These are phyloP conservation scores for Chaetomium tenue DNA, from an alignment of 495 filamentous ascomycete genomes.

Conservation along the genomic window DNA sequence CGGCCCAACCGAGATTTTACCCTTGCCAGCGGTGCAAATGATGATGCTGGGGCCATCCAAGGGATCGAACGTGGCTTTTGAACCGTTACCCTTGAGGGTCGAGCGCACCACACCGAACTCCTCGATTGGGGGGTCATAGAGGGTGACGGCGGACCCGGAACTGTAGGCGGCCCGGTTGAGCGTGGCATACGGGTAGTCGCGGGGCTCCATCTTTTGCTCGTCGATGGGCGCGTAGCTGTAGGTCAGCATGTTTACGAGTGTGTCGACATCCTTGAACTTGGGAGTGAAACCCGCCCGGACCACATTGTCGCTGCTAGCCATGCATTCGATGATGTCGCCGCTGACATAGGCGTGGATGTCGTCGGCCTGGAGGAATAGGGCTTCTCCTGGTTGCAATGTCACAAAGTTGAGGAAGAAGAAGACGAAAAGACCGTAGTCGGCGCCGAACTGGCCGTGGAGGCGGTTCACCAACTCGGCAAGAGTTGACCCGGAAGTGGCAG, in stretches of 20 bases:
- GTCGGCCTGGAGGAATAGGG: slow-evolving; percentile 92
- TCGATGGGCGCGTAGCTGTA: slow-evolving; percentile 92
- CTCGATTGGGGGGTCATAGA: slow-evolving; percentile 95
- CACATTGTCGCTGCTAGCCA: slow-evolving; percentile 97
- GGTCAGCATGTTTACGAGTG: slow-evolving; percentile 87
- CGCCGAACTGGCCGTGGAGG: slow-evolving; percentile 59
- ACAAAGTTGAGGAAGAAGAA: slow-evolving; percentile 49
- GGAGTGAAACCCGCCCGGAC: slow-evolving; percentile 96
- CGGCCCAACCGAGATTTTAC: slow-evolving; percentile 77
- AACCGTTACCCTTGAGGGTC: slow-evolving; percentile 63
- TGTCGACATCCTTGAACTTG: slow-evolving; percentile 95
- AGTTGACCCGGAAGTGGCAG: slow-evolving; percentile 59
- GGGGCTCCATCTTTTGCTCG: slow-evolving; percentile 86
- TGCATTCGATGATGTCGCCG: slow-evolving; percentile 97
- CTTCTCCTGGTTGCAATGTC: slow-evolving; percentile 76
- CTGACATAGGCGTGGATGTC: slow-evolving; percentile 96
- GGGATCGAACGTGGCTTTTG: slow-evolving; percentile 80
- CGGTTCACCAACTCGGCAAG: slow-evolving; percentile 74
- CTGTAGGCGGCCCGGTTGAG: slow-evolving; percentile 76
- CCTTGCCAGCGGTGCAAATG: slow-evolving; percentile 80
- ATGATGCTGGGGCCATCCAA: slow-evolving; percentile 89
- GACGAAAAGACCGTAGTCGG: slow-evolving; percentile 48
- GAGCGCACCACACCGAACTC: slow-evolving; percentile 91
- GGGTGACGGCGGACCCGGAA: slow-evolving; percentile 61
- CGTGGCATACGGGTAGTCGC: slow-evolving; percentile 77